Evolutionary conservation across 768 basidiomycete species (phyloP).

Genomic region (Mycena filopes): DNA sequence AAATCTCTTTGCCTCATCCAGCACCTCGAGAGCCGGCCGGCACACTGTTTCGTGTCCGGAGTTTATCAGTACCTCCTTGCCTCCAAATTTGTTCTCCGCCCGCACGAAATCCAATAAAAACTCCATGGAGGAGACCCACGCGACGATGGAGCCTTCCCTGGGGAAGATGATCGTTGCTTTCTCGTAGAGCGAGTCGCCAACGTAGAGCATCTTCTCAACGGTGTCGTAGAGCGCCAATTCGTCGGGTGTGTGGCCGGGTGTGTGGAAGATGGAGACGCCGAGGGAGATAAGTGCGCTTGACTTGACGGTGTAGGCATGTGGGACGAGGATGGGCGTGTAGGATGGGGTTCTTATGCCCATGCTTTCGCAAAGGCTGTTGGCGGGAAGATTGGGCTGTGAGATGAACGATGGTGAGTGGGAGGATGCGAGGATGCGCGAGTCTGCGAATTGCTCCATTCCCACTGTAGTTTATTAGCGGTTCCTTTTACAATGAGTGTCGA

Average conservation of each 20-base stretch:
- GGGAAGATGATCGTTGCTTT: slow-evolving; percentile 66
- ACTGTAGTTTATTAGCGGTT: slow-evolving; percentile 42
- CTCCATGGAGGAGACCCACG: slow-evolving; percentile 60
- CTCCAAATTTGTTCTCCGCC: slow-evolving; percentile 25
- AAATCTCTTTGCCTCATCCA: slow-evolving; percentile 53
- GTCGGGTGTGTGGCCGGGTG: slow-evolving; percentile 69
- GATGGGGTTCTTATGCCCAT: slow-evolving; percentile 53
- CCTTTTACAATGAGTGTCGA: neutral
- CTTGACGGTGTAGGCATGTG: slow-evolving; percentile 49
- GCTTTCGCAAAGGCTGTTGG: slow-evolving; percentile 56
- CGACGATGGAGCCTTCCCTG: slow-evolving; percentile 60
- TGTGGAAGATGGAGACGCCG: slow-evolving; percentile 59
- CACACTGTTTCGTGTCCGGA: slow-evolving; percentile 60
- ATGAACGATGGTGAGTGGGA: slow-evolving; percentile 58
- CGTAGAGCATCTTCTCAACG: slow-evolving; percentile 62
- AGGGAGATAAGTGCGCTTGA: slow-evolving; percentile 40
- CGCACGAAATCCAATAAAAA: slow-evolving; percentile 54
- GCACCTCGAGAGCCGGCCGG: slow-evolving; percentile 57
- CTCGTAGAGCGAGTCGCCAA: slow-evolving; percentile 69
- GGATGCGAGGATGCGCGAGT: slow-evolving; percentile 61
- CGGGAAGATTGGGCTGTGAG: slow-evolving; percentile 50
- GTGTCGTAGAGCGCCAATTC: slow-evolving; percentile 65
- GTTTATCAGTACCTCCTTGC: slow-evolving; percentile 52
- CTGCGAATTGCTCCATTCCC: slow-evolving; percentile 59
- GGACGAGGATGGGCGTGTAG: slow-evolving; percentile 59